Base-by-base conservation (phyloP, 768 basidiomycete genomes). In the Phlebiopsis flavidoalba region DNA sequence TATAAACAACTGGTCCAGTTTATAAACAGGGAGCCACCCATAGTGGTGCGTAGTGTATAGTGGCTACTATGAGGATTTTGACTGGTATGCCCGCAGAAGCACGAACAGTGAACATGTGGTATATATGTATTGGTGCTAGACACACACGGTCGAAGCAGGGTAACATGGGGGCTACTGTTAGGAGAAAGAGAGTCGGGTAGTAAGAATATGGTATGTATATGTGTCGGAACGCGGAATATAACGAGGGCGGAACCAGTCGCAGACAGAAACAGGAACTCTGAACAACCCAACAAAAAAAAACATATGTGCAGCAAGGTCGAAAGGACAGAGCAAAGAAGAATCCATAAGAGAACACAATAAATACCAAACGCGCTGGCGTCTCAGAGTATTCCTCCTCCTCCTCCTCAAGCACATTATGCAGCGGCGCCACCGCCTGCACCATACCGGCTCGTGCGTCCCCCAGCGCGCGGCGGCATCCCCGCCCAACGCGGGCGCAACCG, bases 331-430 rank as follows among this genome's bases (percentile, higher is more conserved):
- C 52, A 53, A 33, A 26, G 50, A 53, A 37, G 43, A 24, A 37
- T 55, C 54, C 54, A 24, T 55, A 43, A 55, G 36, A 55, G 52
- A 36, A 55, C 45, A 24, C 26, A 19, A 55, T 55, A 55, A 55
- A 55, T 55, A 55, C 6, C 37, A 45, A 24, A 14, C 51, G 24
- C 45, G 24, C 37, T n/a, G n/a, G n/a, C n/a, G n/a, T n/a, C n/a
- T 12, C 53, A 11, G n/a, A 15, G 53, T 67, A 65, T 60, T 69
- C 70, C 21, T 90, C 87, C 63, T 91, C 89, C 60, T 89, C 87
- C 66, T 92, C 91, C 70, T 93, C 92, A 52, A 92, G 22, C 46
- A 94, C 92, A 62, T 93, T 93, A 64, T 93, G 89, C 67, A 94
- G 77, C 31, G 92, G 92, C 8, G 89, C n/a, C 89, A 24, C 92